Evolutionary conservation across 306 rosid species (phyloP), one percentile per base, ranked within the genome.

Genomic region (Medicago lupulina): DNA sequence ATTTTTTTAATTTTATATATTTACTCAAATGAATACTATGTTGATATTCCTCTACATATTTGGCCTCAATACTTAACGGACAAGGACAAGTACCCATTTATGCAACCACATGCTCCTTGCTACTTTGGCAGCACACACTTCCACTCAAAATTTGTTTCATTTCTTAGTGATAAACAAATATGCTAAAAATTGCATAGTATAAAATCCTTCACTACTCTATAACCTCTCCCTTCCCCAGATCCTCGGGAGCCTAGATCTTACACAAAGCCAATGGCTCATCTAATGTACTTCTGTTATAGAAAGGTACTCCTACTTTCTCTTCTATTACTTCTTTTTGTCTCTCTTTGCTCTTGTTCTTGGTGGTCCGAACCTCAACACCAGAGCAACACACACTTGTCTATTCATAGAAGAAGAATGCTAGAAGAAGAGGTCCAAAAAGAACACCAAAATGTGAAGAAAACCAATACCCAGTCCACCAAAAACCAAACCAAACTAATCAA

Each of bases 241-340:
- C 84, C 74, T 23, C 43, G 68, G 61, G 53, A 34, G 65, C 64
- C 51, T n/a, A 76, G 74, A 74, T 70, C 85, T 64, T 16, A 38
- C 65, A 59, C 19, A 57, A 47, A 74, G 79, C 85, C 1, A 64
- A 94, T 94, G 97, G 87, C 93, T 88, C 88, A 77, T 58, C 71
- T 66, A 43, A 5, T 70, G 77, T 39, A 79, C 78, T 63, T 74
- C 61, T 19, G 74, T 39, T 13, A 31, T 78, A 80, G 67, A 80
- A 83, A 85, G 92, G 87, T 89, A 79, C 73, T 83, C 49, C 9
- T 86, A 19, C 63, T 88, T 74, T 87, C 78, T 59, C 67, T 83
- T 73, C 43, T 84, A 14, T 16, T 70, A 5, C 57, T 86, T 21
- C 79, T 86, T 40, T 76, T 63, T 59, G 62, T 55, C 41, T 78